Evolutionary conservation across 2,329 filamentous ascomycete genomes (phyloP), one percentile per base, ranked within the genome.

Genomic region (Curvularia hawaiiensis): DNA sequence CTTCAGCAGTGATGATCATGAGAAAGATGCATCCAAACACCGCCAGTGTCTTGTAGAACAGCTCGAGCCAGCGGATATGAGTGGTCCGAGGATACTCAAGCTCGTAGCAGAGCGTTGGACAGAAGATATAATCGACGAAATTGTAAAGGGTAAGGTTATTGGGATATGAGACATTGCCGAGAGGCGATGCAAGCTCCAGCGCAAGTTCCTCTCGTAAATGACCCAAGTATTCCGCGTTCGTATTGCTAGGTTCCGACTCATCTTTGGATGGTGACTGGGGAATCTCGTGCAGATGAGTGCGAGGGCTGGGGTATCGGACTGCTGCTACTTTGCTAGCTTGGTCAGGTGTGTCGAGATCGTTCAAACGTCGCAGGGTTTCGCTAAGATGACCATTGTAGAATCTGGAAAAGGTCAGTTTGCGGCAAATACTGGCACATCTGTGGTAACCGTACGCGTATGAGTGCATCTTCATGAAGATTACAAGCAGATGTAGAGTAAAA

Each of bases 381-480:
- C 90, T 91, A 16, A 99, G 82, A 76, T 99, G 95, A 11, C 95
- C 95, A 69, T 97, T 98, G 80, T 99, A 99, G 77, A 98, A 99
- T 24, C 74, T 76, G 39, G 10, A 31, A 12, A 12, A n/a, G n/a
- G 35, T 57, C 11, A 61, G 56, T 20, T 9, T 30, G 2, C 12
- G 24, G 11, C 12, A 8, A 3, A 6, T 49, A n/a, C 10, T 22
- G 10, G 10, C 9, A 40, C 18, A 7, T 39, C 16, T 2, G 16
- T 4, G 20, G 28, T 20, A 22, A 8, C 50, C 72, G 22, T 60
- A 76, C 71, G 92, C 90, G 72, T 97, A 99, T 6, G 93, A 97
- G 76, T 99, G 95, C 87, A 98, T 95, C 82, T 99, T 99, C 95
- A 99, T 99, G 50, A 97, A 87, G 20, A 99, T 83, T 8, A 91